Evolutionary conservation across 768 basidiomycete genomes (phyloP), one percentile per base, ranked within the genome.

Genomic region (Vararia minispora): DNA sequence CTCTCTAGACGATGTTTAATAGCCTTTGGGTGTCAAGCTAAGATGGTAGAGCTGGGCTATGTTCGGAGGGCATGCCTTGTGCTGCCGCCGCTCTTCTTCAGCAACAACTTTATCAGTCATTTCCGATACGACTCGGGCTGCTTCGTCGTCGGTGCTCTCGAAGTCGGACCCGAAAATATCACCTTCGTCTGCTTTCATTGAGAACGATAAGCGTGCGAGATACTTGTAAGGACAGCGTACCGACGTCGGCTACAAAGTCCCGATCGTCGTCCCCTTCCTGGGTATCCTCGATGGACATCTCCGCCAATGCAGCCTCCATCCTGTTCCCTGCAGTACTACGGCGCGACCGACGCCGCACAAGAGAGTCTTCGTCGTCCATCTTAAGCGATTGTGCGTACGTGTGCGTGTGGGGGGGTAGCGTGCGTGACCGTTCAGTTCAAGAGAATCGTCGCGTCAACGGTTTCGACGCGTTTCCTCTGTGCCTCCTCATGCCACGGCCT

Each of bases 91-190:
- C 38, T 85, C 80, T 47, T 84, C 82, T 8, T 79, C 76, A 24
- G 61, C 56, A 4, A 70, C 62, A n/a, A 59, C 61, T 28, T 59
- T 66, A 49, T 88, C 85, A 1, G 63, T 78, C 4, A 60, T 65
- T 5, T 72, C 72, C 13, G 63, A 60, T 9, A 69, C 71, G 18
- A 70, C 68, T n/a, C 70, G 68, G 1, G 58, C 66, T 6, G 42
- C 62, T 40, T 69, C 73, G 30, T 85, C 85, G 41, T 89, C 87
- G 0, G 87, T 89, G 46, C 80, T 84, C 45, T 76, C 82, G 51
- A 91, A 90, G 55, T 90, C 87, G 8, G 81, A 84, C 46, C 71
- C 85, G 42, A 87, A 85, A 6, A 79, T 54, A 50, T 89, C 86
- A 47, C 83, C 76, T 54, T 91, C 87, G 36, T 84, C 87, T 86